Percentiles rank a stretch among this genome's conserved stretches.
Conservation (phyloP, 306 rosid species). For the Inga laurina region DNA sequence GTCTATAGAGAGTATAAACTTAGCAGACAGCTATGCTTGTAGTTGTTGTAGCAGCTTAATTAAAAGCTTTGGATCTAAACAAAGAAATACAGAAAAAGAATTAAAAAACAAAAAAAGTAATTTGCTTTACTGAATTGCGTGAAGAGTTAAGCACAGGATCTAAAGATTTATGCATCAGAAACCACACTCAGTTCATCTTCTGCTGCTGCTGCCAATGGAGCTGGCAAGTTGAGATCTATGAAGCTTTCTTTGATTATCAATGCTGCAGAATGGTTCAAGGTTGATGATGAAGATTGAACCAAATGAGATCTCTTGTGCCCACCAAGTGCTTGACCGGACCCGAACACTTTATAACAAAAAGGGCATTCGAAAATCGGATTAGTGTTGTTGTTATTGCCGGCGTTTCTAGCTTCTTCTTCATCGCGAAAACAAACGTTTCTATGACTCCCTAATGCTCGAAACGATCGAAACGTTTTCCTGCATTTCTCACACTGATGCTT, state of each 20-base stretch:
- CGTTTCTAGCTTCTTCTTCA: slow-evolving; percentile 22
- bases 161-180: slow-evolving; percentile 52
- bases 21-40: slow-evolving; percentile 32
- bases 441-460: slow-evolving; percentile 64
- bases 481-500: slow-evolving; percentile 61
- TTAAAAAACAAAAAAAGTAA: background rate
- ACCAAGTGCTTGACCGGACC: slow-evolving; percentile 95
- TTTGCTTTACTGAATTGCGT: slow-evolving; percentile 27
- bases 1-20: background rate
- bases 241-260: slow-evolving; percentile 32
- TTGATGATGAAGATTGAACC: slow-evolving; percentile 34
- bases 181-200: slow-evolving; percentile 73
- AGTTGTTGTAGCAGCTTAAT: slow-evolving; percentile 31
- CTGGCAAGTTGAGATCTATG: slow-evolving; percentile 94
- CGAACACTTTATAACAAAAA: slow-evolving; percentile 74
- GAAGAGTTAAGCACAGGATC: background rate
- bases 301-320: slow-evolving; percentile 94
- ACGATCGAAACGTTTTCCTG: slow-evolving; percentile 68
- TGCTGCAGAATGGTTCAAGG: background rate
- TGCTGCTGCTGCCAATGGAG: slow-evolving; percentile 64
- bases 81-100: background rate
- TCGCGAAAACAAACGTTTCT: slow-evolving; percentile 46
- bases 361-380: slow-evolving; percentile 74
- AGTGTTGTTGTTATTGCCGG: background rate
- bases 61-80: slow-evolving; percentile 38